These are phyloP conservation scores for Phytophthora sp. DNA, from an alignment of 352 stramenopile species.

Conservation along the genomic window DNA sequence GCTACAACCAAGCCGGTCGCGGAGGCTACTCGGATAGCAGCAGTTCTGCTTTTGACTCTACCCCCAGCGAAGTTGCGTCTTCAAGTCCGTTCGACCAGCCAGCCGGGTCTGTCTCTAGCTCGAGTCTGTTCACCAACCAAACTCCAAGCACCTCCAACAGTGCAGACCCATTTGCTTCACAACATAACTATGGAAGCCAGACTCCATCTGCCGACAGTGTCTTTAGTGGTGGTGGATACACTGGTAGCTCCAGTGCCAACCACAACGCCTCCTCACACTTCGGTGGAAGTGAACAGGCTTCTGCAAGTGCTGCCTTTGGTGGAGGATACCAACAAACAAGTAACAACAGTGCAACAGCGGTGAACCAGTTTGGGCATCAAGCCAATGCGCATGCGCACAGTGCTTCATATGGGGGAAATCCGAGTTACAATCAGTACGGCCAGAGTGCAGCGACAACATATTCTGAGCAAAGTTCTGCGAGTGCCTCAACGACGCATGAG, in stretches of 20 bases:
- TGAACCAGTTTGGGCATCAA: conserved; percentile 24
- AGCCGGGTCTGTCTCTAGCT: conserved; percentile 5
- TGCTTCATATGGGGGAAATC: conserved; percentile 15
- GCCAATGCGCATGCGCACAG: neutral
- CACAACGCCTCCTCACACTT: conserved; percentile 26
- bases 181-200: conserved; percentile 31
- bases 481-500: conserved; percentile 1
- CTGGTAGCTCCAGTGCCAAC: conserved; percentile 1
- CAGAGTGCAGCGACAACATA: conserved; percentile 8
- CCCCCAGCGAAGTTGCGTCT: conserved; percentile 13
- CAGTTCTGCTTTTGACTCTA: conserved; percentile 10
- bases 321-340: conserved; percentile 15
- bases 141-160: conserved; percentile 14
- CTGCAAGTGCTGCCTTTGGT: conserved; percentile 34
- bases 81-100: conserved; percentile 27
- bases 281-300: conserved; percentile 21
- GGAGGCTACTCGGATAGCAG: conserved; percentile 7
- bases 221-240: conserved; percentile 15
- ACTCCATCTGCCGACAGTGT: conserved; percentile 19
- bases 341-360: neutral
- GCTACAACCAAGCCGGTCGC: conserved; percentile 20
- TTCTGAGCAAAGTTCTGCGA: conserved; percentile 7
- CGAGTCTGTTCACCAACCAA: conserved; percentile 25
- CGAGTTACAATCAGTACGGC: conserved; percentile 22
- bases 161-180: conserved; percentile 28